Conservation (phyloP, 1,284 basidiomycete genomes). For the Ceratobasidium sp. region DNA sequence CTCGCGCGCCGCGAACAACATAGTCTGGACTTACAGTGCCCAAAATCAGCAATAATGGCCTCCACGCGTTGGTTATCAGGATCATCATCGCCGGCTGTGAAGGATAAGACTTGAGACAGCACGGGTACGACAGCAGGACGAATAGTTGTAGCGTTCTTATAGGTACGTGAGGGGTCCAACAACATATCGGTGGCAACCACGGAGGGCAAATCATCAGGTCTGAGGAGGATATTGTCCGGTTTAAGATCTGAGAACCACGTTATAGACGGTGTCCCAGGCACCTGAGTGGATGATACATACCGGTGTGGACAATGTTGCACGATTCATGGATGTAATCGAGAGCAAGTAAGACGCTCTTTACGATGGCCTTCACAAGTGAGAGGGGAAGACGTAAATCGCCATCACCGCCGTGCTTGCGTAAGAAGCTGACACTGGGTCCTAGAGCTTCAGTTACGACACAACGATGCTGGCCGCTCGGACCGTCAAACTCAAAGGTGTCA, state of each 20-base stretch:
- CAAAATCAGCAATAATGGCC: not conserved
- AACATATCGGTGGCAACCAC: constrained; percentile 48
- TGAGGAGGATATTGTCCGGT: constrained; percentile 64
- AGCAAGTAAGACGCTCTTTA: constrained; percentile 63
- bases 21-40: constrained; percentile 15
- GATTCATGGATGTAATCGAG: constrained; percentile 65
- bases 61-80: not conserved
- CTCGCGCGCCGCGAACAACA: not conserved
- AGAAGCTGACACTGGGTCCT: constrained; percentile 62
- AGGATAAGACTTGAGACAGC: not conserved
- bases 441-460: constrained; percentile 67
- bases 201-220: constrained; percentile 37
- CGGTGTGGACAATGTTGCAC: constrained; percentile 60
- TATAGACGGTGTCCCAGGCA: not conserved
- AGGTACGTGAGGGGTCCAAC: not conserved
- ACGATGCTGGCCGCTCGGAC: constrained; percentile 58
- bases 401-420: constrained; percentile 60
- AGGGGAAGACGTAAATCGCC: constrained; percentile 60
- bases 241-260: constrained; percentile 59
- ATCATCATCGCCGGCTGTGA: not conserved
- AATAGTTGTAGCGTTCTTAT: not conserved
- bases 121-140: constrained; percentile 10
- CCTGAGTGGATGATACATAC: constrained; percentile 44
- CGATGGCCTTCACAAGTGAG: constrained; percentile 63
- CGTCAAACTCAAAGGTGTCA: constrained; percentile 2